phyloP scores from a whole-genome alignment of 225 moss, liverwort and hornwort genomes.

The Takakia lepidozioides region DNA sequence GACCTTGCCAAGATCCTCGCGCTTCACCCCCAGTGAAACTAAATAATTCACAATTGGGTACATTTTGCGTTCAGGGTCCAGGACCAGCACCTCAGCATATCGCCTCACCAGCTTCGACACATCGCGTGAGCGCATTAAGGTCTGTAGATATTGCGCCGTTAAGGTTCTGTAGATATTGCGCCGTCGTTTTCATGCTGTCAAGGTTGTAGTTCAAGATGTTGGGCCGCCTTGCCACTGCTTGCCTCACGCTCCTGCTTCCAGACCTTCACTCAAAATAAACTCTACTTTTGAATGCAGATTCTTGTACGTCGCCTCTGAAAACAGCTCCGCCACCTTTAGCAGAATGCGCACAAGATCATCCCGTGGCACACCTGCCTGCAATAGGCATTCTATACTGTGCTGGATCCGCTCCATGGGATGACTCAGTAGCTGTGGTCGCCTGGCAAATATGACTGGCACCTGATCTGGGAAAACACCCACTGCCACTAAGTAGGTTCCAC shows the following conservation, averaged over 20 bases:
- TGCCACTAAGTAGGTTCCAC: constrained; percentile 35
- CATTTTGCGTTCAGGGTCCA: constrained; percentile 68
- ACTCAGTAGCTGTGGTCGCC: constrained; percentile 47
- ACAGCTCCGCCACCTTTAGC: constrained; percentile 64
- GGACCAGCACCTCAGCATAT: constrained; percentile 71
- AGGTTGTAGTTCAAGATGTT: constrained; percentile 54
- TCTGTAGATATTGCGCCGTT: constrained; percentile 45
- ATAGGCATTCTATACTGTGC: constrained; percentile 32
- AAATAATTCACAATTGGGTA: constrained; percentile 55
- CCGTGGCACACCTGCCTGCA: constrained; percentile 37
- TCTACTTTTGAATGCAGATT: constrained; percentile 55
- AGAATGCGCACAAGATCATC: constrained; percentile 54
- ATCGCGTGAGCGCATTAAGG: constrained; percentile 39
- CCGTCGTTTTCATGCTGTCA: constrained; percentile 49
- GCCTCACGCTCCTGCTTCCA: constrained; percentile 50
- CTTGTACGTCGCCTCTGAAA: constrained; percentile 47
- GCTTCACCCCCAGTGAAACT: constrained; percentile 50
- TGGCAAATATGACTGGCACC: constrained; percentile 28
- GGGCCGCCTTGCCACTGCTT: constrained; percentile 67
- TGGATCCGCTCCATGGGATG: constrained; percentile 32
- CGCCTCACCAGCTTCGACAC: constrained; percentile 54
- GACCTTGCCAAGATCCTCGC: constrained; percentile 60
- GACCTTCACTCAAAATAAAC: constrained; percentile 44
- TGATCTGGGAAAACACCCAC: constrained; percentile 38
- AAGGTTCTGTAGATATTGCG: constrained; percentile 42